A percentile compares a stretch with the other conserved stretches of the same genome.
Evolutionary conservation across 352 stramenopile species (phyloP).

Genomic region (Phytophthora sansomeana): DNA sequence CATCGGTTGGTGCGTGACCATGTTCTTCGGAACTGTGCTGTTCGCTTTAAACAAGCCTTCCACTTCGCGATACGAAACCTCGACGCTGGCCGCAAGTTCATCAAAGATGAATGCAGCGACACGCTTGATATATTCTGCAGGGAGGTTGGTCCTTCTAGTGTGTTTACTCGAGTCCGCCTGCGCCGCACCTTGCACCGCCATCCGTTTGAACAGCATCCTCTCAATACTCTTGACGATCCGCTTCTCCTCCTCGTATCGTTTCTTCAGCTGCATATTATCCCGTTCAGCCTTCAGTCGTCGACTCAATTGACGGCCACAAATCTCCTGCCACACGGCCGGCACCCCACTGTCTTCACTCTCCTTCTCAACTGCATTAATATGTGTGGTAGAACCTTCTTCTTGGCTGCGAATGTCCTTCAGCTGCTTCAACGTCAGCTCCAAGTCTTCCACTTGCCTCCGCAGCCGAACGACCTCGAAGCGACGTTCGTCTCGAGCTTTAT

Average conservation of each 20-base stretch:
- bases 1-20: conserved; percentile 31
- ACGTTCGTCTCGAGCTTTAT: conserved; percentile 39
- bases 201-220: conserved; percentile 35
- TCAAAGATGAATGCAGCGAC: conserved; percentile 43
- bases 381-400: background rate
- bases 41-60: conserved; percentile 39
- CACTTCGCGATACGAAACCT: conserved; percentile 48
- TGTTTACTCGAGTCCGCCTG: conserved; percentile 17
- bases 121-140: conserved; percentile 28
- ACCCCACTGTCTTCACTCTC: conserved; percentile 7
- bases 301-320: conserved; percentile 28
- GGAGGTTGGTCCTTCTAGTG: conserved; percentile 15
- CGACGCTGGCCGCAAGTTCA: conserved; percentile 41
- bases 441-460: conserved; percentile 16
- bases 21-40: conserved; percentile 23
- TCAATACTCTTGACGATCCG: conserved; percentile 40
- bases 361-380: no score
- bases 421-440: conserved; percentile 31
- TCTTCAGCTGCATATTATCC: conserved; percentile 43
- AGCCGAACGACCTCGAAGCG: conserved; percentile 30
- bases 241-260: conserved; percentile 36
- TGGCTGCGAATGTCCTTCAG: conserved; percentile 20
- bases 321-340: conserved; percentile 37
- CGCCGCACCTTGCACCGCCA: conserved; percentile 6
- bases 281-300: conserved; percentile 29